Evolutionary conservation across 352 stramenopile genomes (phyloP).

Genomic region (Globisporangium lucens): DNA sequence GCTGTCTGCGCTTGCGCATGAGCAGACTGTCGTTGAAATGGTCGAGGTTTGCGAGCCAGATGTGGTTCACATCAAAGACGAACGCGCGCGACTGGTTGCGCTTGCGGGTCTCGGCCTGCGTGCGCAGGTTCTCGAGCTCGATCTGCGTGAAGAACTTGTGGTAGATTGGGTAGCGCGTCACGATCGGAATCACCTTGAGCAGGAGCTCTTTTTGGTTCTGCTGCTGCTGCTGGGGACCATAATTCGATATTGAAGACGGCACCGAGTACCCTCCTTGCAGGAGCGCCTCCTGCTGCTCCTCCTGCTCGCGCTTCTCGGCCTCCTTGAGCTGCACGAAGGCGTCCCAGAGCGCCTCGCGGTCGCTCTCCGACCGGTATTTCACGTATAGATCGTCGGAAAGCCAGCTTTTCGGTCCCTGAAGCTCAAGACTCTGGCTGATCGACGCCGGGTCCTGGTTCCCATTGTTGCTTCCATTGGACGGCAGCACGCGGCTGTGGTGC

Average conservation of each 20-base stretch:
- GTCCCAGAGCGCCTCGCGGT: constrained; percentile 61
- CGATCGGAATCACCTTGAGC: constrained; percentile 43
- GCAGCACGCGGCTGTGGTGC: constrained; percentile 44
- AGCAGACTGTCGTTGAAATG: constrained; percentile 69
- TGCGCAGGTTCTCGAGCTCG: constrained; percentile 69
- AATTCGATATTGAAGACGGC: constrained; percentile 12
- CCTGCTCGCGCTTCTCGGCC: constrained; percentile 24
- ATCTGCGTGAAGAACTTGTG: constrained; percentile 55
- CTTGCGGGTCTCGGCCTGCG: constrained; percentile 53
- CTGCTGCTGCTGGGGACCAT: constrained; percentile 13
- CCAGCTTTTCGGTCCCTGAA: constrained; percentile 80
- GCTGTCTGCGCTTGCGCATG: constrained; percentile 13
- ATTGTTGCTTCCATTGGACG: constrained; percentile 19
- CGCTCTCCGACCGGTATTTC: constrained; percentile 74
- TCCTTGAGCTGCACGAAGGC: constrained; percentile 44
- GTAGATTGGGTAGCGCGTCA: constrained; percentile 68
- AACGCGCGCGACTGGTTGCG: constrained; percentile 80
- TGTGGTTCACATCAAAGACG: constrained; percentile 86
- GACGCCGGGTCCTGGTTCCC: background rate
- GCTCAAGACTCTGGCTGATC: constrained; percentile 30
- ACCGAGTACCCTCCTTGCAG: constrained; percentile 1
- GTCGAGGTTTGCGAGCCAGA: constrained; percentile 91
- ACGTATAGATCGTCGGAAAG: constrained; percentile 73
- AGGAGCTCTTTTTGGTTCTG: constrained; percentile 1
- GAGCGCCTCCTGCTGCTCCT: constrained; percentile 32